Base-by-base conservation (phyloP, 805 yeast genomes). In the Yamadazyma phyllophila region DNA sequence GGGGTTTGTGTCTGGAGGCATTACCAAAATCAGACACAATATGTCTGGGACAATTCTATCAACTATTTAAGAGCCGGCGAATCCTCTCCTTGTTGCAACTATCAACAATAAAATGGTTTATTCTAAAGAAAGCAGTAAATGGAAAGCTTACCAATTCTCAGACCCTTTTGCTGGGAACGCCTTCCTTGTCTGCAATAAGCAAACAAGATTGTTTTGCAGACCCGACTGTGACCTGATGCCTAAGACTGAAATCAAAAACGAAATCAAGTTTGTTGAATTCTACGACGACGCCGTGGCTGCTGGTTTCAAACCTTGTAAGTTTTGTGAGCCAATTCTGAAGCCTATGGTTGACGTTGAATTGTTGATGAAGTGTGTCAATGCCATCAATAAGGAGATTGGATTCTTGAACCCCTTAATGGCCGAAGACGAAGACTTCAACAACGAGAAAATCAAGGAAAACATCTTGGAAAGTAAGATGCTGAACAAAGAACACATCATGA, bases 81-180 rank as follows among this genome's bases (percentile, higher is more conserved):
- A 5, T 29, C 31, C 31, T n/a, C 11, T n/a, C n/a, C n/a, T 5
- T 11, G 13, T 11, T 29, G 11, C 11, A 11, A 11, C 11, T 29
- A 11, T 11, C 11, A 29, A 29, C 31, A 16, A 39, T 15, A 34
- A 10, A 33, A 41, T 35, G 38, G 39, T 63, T 36, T 76, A 77
- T 57, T 59, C 70, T 1, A 59, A 75, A 5, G 78, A 75, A 35
- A 57, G 65, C 11, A 61, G 76, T 34, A 80, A 73, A 56, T 78
- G 83, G 83, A 78, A 74, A 43, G 87, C 87, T 1, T 82, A 80
- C 60, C 82, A 80, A 55, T 80, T 79, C 60, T 69, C 76, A 48
- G 88, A 83, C 56, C 86, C 88, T 1, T 80, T 79, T 54, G 83
- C 87, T 10, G 76, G 83, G 0, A 77, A 77, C 35, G 65, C 78